A percentile compares a stretch with the other conserved stretches of the same genome.
phyloP scores from a whole-genome alignment of 352 stramenopile species.

The Phytophthora palmivora region DNA sequence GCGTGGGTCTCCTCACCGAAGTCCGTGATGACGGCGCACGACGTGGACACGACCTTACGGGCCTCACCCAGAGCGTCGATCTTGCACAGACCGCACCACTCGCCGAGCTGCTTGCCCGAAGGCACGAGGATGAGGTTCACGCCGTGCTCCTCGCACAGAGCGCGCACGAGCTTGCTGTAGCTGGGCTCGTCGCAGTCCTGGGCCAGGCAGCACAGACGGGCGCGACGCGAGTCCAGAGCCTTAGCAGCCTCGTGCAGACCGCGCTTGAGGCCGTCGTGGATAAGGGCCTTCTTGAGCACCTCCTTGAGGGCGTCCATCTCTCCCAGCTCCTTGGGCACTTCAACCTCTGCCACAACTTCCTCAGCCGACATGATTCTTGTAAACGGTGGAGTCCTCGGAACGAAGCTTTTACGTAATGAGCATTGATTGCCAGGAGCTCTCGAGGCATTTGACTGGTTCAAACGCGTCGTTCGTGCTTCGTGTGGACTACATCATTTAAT shows the following conservation, averaged over 20 bases:
- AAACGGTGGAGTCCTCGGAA: slow-evolving; percentile 49
- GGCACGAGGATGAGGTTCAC: slow-evolving; percentile 95
- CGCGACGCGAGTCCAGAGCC: slow-evolving; percentile 97
- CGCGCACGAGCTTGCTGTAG: slow-evolving; percentile 99
- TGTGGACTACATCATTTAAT: slow-evolving; percentile 11
- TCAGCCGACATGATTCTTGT: slow-evolving; percentile 89
- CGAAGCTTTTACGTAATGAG: slow-evolving; percentile 54
- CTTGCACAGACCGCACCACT: slow-evolving; percentile 99
- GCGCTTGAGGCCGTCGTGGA: slow-evolving; percentile 99
- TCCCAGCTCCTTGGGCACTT: slow-evolving; percentile 94
- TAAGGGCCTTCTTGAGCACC: slow-evolving; percentile 99
- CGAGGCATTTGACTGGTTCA: slow-evolving; percentile 58
- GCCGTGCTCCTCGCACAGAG: slow-evolving; percentile 93
- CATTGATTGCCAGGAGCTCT: slow-evolving; percentile 7
- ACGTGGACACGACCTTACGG: slow-evolving; percentile 99
- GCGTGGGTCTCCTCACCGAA: slow-evolving; percentile 99
- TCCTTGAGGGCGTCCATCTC: slow-evolving; percentile 98
- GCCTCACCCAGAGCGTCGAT: slow-evolving; percentile 97
- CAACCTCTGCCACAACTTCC: slow-evolving; percentile 92
- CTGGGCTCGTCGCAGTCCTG: slow-evolving; percentile 99
- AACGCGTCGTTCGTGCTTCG: slow-evolving; percentile 23
- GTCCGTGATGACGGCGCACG: slow-evolving; percentile 98
- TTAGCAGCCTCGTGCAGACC: slow-evolving; percentile 99
- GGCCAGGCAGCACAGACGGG: slow-evolving; percentile 98
- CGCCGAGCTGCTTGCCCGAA: slow-evolving; percentile 97